These are phyloP conservation scores for Chaetoceros muelleri DNA, from an alignment of 108 stramenopile species.

Conservation along the genomic window DNA sequence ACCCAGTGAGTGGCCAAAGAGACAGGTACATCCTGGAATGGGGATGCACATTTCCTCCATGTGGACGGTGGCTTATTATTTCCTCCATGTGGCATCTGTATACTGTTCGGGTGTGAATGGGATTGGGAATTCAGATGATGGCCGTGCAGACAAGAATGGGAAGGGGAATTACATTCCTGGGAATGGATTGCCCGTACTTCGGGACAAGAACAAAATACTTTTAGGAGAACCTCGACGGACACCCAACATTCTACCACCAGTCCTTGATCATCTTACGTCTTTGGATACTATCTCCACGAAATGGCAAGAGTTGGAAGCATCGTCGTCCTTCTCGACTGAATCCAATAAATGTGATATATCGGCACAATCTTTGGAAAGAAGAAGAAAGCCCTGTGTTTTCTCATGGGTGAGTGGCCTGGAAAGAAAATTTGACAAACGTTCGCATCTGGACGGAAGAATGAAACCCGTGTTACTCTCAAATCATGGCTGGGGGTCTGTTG, in stretches of 20 bases:
- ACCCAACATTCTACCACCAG: constrained; percentile 13
- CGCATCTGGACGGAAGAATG: constrained; percentile 34
- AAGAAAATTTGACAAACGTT: constrained; percentile 35
- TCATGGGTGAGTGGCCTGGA: constrained; percentile 55
- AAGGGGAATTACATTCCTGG: not conserved
- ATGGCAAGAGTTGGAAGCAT: not conserved
- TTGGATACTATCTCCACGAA: not conserved
- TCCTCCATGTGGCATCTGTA: constrained; percentile 53
- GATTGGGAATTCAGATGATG: constrained; percentile 4
- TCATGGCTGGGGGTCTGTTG: constrained; percentile 41
- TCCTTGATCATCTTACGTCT: constrained; percentile 4
- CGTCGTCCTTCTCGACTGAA: constrained; percentile 10
- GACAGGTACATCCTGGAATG: constrained; percentile 76
- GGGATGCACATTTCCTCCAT: constrained; percentile 52
- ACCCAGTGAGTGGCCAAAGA: constrained; percentile 41
- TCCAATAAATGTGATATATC: not conserved
- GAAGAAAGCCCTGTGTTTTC: constrained; percentile 40
- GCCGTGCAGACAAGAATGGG: not conserved
- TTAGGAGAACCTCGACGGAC: constrained; percentile 15
- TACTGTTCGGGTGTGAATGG: constrained; percentile 30
- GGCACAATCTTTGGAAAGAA: constrained; percentile 2
- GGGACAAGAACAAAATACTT: constrained; percentile 6
- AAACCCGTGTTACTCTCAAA: constrained; percentile 21
- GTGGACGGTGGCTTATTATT: constrained; percentile 55
- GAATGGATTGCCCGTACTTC: constrained; percentile 17